These are phyloP conservation scores for Yarrowia sp. DNA, from an alignment of 805 yeast genomes.

Conservation along the genomic window DNA sequence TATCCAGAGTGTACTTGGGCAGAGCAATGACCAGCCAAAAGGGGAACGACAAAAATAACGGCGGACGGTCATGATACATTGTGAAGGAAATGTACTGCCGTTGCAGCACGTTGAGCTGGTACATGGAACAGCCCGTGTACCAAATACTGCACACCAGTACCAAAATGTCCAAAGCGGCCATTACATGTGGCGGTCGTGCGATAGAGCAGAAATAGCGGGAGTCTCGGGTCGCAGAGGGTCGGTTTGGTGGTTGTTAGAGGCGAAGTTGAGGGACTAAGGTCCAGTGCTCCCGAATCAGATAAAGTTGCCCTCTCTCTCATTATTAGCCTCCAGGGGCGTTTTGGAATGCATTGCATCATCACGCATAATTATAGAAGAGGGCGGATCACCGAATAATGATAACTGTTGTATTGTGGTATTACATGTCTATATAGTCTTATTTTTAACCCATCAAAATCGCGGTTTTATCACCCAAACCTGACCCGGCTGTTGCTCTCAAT, in stretches of 20 bases:
- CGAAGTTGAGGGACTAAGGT: background rate
- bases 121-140: conserved; percentile 22
- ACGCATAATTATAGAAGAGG: no score
- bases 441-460: background rate
- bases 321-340: background rate
- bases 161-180: conserved; percentile 13
- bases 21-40: conserved; percentile 16
- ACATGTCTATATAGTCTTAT: no score
- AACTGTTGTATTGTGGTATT: no score
- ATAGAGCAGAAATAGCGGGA: background rate
- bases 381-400: no score
- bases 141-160: conserved; percentile 3
- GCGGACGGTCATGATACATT: conserved; percentile 18
- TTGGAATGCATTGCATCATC: conserved; percentile 10
- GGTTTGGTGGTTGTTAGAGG: background rate
- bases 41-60: background rate
- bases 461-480: background rate
- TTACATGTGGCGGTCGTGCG: conserved; percentile 2
- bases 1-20: conserved; percentile 8
- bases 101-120: conserved; percentile 17
- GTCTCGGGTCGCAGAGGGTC: background rate
- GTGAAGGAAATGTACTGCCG: conserved; percentile 18
- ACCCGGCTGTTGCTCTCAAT: background rate
- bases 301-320: background rate
- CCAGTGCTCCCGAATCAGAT: background rate